Conservation (phyloP, 2,329 filamentous ascomycete genomes). For the Phialophora expanda region DNA sequence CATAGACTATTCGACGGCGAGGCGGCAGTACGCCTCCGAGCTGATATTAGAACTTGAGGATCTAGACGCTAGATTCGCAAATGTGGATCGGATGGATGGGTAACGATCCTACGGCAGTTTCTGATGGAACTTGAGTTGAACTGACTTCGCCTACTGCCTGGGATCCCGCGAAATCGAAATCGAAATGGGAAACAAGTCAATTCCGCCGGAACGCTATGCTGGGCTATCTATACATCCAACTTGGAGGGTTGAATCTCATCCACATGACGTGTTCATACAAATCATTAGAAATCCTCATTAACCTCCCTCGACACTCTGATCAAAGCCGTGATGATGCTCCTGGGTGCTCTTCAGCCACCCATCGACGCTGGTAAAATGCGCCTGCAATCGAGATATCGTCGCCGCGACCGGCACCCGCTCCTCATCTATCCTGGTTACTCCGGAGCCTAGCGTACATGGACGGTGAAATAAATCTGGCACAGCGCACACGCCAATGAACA, state of each 20-base stretch:
- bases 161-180: not conserved
- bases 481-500: not conserved
- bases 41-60: not conserved
- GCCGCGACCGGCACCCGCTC: not conserved
- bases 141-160: not conserved
- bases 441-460: not conserved
- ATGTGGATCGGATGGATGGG: not conserved
- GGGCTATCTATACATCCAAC: not conserved
- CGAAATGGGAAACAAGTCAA: not conserved
- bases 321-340: not conserved
- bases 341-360: not conserved
- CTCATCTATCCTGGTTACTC: not conserved
- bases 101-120: not conserved
- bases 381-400: not conserved
- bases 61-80: not conserved
- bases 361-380: not conserved
- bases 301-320: not conserved
- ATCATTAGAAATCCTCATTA: not conserved
- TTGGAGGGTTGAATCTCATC: not conserved
- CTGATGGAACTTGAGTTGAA: not conserved
- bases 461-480: not conserved
- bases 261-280: not conserved
- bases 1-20: not conserved
- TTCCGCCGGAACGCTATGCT: not conserved
- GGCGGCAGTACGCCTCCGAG: not conserved